Conservation (phyloP, 1,139 yeast genomes). For the Nematodospora anomalae region DNA sequence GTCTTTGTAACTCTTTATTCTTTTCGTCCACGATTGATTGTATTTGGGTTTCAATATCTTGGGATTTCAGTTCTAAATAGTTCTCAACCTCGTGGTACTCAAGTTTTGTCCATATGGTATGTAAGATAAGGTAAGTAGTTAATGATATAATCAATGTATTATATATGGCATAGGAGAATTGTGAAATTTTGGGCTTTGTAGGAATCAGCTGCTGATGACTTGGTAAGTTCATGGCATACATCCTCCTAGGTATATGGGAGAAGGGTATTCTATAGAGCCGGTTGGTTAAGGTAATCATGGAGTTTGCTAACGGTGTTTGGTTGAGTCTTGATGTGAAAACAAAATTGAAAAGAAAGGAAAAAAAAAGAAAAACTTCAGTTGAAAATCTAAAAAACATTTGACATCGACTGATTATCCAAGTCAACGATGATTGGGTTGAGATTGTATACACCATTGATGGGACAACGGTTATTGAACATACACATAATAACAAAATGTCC, state of each 20-base stretch:
- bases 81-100: slow-evolving; percentile 33
- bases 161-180: slow-evolving; percentile 40
- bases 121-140: slow-evolving; percentile 38
- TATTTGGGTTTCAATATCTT: slow-evolving; percentile 30
- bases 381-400: too few relatives aligned
- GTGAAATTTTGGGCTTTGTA: slow-evolving; percentile 35
- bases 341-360: neutral
- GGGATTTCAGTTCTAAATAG: slow-evolving; percentile 25
- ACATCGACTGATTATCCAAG: too few relatives aligned
- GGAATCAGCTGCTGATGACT: slow-evolving; percentile 4
- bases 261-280: neutral
- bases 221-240: slow-evolving; percentile 9
- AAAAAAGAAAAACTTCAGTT: too few relatives aligned
- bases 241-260: slow-evolving; percentile 1
- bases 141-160: slow-evolving; percentile 45
- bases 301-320: neutral
- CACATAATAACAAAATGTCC: neutral
- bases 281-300: neutral
- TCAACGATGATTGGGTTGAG: neutral
- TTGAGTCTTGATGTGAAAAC: neutral
- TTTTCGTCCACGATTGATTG: slow-evolving; percentile 34
- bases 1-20: slow-evolving; percentile 19
- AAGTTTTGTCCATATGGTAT: slow-evolving; percentile 33
- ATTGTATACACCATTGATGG: neutral
- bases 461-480: neutral